Conservation (phyloP, 768 basidiomycete species). For the Lactifluus echinatus region DNA sequence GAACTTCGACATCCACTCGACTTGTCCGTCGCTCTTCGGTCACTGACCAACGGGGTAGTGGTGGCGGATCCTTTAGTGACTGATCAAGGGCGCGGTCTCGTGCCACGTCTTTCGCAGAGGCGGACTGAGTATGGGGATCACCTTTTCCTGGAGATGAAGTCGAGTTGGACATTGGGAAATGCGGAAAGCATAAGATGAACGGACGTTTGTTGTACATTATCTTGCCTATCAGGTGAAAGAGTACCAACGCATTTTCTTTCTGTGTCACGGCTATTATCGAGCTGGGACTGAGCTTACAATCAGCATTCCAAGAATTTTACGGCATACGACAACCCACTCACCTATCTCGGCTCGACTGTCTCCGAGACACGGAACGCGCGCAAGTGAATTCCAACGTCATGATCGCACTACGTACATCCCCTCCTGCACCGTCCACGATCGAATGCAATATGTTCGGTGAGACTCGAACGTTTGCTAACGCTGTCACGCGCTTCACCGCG, state of each 20-base stretch:
- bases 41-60: slow-evolving; percentile 50
- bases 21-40: slow-evolving; percentile 59
- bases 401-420: slow-evolving; percentile 88
- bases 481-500: slow-evolving; percentile 57
- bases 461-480: slow-evolving; percentile 30
- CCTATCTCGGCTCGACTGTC: slow-evolving; percentile 30
- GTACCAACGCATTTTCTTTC: slow-evolving; percentile 74
- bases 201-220: slow-evolving; percentile 92
- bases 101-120: slow-evolving; percentile 53
- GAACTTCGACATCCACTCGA: slow-evolving; percentile 69
- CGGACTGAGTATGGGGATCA: slow-evolving; percentile 50
- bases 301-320: slow-evolving; percentile 10
- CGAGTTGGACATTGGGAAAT: background rate
- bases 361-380: slow-evolving; percentile 32
- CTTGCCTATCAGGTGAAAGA: slow-evolving; percentile 93
- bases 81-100: slow-evolving; percentile 51
- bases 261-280: slow-evolving; percentile 65
- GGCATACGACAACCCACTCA: slow-evolving; percentile 15
- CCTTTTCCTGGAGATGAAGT: slow-evolving; percentile 50
- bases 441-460: slow-evolving; percentile 63
- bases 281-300: slow-evolving; percentile 8
- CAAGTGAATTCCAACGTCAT: slow-evolving; percentile 90
- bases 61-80: slow-evolving; percentile 43
- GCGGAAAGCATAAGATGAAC: slow-evolving; percentile 21
- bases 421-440: slow-evolving; percentile 72